Base-by-base conservation (phyloP, 192 early-diverging fungal species). In the Pecoramyces ruminantium region DNA sequence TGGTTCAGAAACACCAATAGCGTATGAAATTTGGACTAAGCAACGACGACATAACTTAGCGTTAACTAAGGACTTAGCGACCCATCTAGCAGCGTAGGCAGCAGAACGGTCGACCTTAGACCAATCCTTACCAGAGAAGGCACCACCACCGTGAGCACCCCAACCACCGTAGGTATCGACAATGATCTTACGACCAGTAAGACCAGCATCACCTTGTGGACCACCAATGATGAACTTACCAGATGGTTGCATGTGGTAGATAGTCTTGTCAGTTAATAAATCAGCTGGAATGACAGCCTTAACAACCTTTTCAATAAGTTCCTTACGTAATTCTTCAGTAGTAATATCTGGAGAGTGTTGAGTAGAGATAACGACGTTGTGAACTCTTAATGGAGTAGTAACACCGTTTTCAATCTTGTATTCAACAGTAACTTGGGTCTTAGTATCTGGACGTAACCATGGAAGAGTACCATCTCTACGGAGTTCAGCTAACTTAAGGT, bases 111-210 rank as follows among this genome's bases (percentile, higher is more conserved):
- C 96, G 85, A 99, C 96, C 94, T 98, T 98, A 93, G 95, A 97
- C 93, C 95, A 98, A 91, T 98, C 97, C 92, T 99, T 99, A 81
- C 97, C 97, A 82, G 96, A 97, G 94, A 99, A 98, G 86, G 96
- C 96, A 92, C 97, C 97, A 85, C 97, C 96, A 87, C 93, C 96
- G 92, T 97, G 95, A 83, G 94, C 94, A 88, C 93, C 94, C 88
- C 95, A 95, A 86, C 96, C 96, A 82, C 96, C 96, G 88, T 96
- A 97, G 82, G 93, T 93, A 86, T 88, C 87, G 86, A 93, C 93
- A 83, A 94, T 94, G 87, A 94, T 94, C 90, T 97, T 97, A 88
- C 96, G 95, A 42, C 97, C 97, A 84, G 96, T 99, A 83, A 99
- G 92, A 88, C 97, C 97, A 83, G 97, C 97, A 89, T 99, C 97